Evolutionary conservation across 192 early-diverging fungal species (phyloP).

Genomic region (Ambispora gerdemannii): DNA sequence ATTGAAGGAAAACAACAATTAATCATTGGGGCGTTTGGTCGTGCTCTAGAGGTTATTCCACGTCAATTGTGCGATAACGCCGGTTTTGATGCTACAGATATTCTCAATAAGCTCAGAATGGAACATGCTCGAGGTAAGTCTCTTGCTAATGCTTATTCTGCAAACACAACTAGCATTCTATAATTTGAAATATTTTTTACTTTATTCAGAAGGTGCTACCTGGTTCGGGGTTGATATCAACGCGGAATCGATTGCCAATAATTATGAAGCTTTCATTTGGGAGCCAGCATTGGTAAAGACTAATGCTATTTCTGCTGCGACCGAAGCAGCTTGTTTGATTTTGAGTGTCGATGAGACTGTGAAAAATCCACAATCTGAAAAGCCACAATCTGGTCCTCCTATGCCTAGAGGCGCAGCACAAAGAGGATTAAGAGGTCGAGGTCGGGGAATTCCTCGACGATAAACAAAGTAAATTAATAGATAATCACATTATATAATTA

Average conservation of each 20-base stretch:
- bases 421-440: constrained; percentile 57
- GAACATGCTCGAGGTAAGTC: constrained; percentile 76
- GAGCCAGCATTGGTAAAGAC: constrained; percentile 98
- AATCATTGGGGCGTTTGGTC: constrained; percentile 90
- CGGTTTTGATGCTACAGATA: constrained; percentile 97
- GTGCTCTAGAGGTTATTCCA: constrained; percentile 96
- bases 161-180: too few relatives aligned
- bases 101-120: constrained; percentile 94
- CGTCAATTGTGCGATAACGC: constrained; percentile 98
- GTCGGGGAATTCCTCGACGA: constrained; percentile 64
- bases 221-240: constrained; percentile 96
- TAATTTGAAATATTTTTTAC: not conserved
- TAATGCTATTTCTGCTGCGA: constrained; percentile 89
- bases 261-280: constrained; percentile 95
- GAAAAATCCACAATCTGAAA: constrained; percentile 82
- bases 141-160: too few relatives aligned
- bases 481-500: not conserved
- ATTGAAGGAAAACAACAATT: constrained; percentile 99
- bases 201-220: constrained; percentile 48
- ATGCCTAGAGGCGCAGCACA: constrained; percentile 50
- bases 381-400: constrained; percentile 60
- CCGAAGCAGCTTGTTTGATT: constrained; percentile 95
- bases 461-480: constrained; percentile 33
- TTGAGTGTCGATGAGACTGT: constrained; percentile 97
- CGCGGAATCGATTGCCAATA: constrained; percentile 81